A percentile compares a stretch with the other conserved stretches of the same genome.
phyloP scores from a whole-genome alignment of 129 eudicot genomes.

The Sambucus nigra region DNA sequence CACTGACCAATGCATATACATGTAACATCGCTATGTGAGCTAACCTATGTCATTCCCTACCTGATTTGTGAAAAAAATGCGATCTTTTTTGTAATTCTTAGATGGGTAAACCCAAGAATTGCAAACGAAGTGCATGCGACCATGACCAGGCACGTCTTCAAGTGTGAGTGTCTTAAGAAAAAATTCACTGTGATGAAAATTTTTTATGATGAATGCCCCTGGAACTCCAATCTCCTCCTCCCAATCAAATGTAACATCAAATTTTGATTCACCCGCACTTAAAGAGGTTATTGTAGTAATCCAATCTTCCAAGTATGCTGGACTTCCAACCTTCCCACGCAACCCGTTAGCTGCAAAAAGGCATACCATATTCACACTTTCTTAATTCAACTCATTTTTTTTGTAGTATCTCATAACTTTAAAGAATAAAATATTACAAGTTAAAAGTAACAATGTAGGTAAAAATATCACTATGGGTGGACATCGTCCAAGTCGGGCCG shows the following conservation, averaged over 20 bases:
- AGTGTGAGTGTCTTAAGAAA: conserved; percentile 51
- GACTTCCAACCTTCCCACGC: conserved; percentile 42
- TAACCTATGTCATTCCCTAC: too few species aligned
- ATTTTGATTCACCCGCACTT: conserved; percentile 24
- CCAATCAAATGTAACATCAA: conserved; percentile 37
- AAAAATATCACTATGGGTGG: too few species aligned
- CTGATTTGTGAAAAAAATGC: conserved; percentile 52
- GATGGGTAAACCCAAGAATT: conserved; percentile 61
- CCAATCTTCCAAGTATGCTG: conserved; percentile 39
- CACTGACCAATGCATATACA: too few species aligned
- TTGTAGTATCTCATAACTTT: too few species aligned
- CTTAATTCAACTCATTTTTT: background rate
- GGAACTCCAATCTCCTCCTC: conserved; percentile 42
- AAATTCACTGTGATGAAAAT: conserved; percentile 39
- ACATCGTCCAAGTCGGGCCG: too few species aligned
- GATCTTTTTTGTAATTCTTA: conserved; percentile 24
- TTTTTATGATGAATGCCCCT: conserved; percentile 45
- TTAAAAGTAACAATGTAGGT: too few species aligned
- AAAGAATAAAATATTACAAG: too few species aligned
- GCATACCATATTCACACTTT: background rate
- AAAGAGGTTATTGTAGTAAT: conserved; percentile 13
- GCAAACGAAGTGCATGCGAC: conserved; percentile 46
- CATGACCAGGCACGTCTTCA: conserved; percentile 28
- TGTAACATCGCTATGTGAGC: too few species aligned
- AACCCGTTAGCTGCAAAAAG: conserved; percentile 20